These are phyloP conservation scores for Myxozyma sirexii DNA, from an alignment of 805 yeast genomes.

Conservation along the genomic window DNA sequence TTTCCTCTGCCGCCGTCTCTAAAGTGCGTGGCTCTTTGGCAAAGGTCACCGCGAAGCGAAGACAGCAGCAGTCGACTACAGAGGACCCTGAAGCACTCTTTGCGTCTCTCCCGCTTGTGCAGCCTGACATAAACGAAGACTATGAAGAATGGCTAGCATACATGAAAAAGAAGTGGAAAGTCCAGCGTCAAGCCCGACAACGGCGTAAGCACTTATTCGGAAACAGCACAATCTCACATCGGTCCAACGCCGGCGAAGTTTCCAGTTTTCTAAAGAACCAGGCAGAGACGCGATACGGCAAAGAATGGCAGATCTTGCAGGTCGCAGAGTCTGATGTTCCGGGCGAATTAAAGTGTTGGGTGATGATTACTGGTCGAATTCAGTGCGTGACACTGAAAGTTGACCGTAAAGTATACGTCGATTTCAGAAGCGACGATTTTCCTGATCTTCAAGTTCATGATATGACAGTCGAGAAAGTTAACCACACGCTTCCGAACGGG, in stretches of 20 bases:
- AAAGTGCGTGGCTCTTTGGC: constrained; percentile 40
- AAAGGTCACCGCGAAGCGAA: constrained; percentile 45
- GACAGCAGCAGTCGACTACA: constrained; percentile 40
- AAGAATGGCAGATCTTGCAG: constrained; percentile 85
- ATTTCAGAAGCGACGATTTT: constrained; percentile 55
- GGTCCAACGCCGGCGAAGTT: constrained; percentile 51
- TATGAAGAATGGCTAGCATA: constrained; percentile 57
- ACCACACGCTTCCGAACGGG: constrained; percentile 72
- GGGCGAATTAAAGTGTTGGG: constrained; percentile 79
- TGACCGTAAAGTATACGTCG: constrained; percentile 72
- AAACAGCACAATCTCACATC: constrained; percentile 49
- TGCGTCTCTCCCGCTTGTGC: constrained; percentile 45
- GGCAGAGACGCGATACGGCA: constrained; percentile 69
- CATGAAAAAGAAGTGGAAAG: constrained; percentile 86
- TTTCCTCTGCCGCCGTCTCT: constrained; percentile 8
- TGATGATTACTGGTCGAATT: constrained; percentile 66
- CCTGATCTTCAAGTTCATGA: constrained; percentile 48
- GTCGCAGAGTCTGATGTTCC: constrained; percentile 60
- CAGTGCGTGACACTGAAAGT: constrained; percentile 74
- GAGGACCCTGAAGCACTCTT: constrained; percentile 49
- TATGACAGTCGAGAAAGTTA: constrained; percentile 60
- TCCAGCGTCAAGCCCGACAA: constrained; percentile 69
- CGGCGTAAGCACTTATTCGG: constrained; percentile 84
- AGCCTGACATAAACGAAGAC: constrained; percentile 44
- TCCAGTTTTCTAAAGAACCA: constrained; percentile 72